A percentile compares a stretch with the other conserved stretches of the same genome.
Conservation (phyloP, 1,284 basidiomycete species). For the Cutaneotrichosporon dermatis region DNA sequence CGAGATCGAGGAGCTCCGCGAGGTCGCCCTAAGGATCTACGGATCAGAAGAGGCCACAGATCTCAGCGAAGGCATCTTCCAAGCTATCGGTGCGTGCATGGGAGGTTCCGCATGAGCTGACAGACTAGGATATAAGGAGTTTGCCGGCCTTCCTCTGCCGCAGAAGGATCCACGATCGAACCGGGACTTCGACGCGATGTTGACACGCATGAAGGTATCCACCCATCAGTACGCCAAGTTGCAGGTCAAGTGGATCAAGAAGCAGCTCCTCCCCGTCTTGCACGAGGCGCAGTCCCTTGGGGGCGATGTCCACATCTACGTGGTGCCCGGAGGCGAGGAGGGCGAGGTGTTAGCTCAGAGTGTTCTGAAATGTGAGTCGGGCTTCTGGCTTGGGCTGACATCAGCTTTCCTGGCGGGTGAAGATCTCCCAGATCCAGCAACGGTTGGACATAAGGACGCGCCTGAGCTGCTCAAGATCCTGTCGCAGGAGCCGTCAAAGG, state of each 20-base stretch:
- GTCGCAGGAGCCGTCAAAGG: slow-evolving; percentile 31
- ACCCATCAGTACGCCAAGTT: slow-evolving; percentile 89
- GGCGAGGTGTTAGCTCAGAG: slow-evolving; percentile 59
- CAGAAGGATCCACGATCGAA: slow-evolving; percentile 18
- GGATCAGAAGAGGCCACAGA: slow-evolving; percentile 33
- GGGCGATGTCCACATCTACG: slow-evolving; percentile 45
- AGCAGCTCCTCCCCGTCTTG: slow-evolving; percentile 78
- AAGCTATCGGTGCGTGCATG: slow-evolving; percentile 73
- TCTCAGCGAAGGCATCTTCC: slow-evolving; percentile 70
- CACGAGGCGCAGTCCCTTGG: slow-evolving; percentile 52
- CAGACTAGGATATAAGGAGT: slow-evolving; percentile 79
- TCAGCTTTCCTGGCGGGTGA: slow-evolving; percentile 60
- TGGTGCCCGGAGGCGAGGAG: slow-evolving; percentile 54
- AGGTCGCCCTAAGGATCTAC: slow-evolving; percentile 44
- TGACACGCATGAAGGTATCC: slow-evolving; percentile 76
- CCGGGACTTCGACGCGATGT: slow-evolving; percentile 55
- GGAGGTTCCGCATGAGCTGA: not conserved
- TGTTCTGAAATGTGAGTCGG: slow-evolving; percentile 54
- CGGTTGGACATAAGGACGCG: slow-evolving; percentile 58
- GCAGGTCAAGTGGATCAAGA: slow-evolving; percentile 88
- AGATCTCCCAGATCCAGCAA: slow-evolving; percentile 58
- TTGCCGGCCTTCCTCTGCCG: slow-evolving; percentile 54
- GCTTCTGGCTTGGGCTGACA: not conserved
- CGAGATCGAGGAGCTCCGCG: slow-evolving; percentile 64
- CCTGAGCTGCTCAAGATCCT: slow-evolving; percentile 54